Conservation (phyloP, 2,329 filamentous ascomycete genomes). For the Aspergillus alliaceus region DNA sequence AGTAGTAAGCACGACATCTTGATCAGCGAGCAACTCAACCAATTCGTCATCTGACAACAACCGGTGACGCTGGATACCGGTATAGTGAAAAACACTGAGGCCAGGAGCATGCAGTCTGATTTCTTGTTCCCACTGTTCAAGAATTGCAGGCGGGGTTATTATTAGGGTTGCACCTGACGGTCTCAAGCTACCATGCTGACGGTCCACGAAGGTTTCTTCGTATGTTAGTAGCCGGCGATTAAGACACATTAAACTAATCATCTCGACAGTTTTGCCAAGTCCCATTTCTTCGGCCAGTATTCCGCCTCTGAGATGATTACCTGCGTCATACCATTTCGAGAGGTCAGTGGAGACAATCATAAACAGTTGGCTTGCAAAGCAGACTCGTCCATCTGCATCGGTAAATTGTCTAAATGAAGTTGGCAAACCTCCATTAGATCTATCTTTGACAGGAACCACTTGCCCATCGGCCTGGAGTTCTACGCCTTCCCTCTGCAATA, state of each 20-base stretch:
- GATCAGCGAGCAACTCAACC: slow-evolving; percentile 46
- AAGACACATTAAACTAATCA: slow-evolving; percentile 47
- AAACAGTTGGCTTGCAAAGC: slow-evolving; percentile 44
- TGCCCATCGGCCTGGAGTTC: slow-evolving; percentile 33
- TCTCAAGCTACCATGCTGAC: slow-evolving; percentile 26
- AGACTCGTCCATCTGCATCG: slow-evolving; percentile 40
- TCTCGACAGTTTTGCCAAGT: slow-evolving; percentile 51
- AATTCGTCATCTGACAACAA: slow-evolving; percentile 40
- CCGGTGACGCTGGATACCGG: slow-evolving; percentile 49
- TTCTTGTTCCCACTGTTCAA: slow-evolving; percentile 64
- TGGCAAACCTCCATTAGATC: slow-evolving; percentile 25
- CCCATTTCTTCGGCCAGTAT: slow-evolving; percentile 54
- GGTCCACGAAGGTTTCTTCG: slow-evolving; percentile 15
- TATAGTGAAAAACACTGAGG: slow-evolving; percentile 58
- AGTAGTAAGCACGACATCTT: slow-evolving; percentile 62
- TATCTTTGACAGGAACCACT: slow-evolving; percentile 19
- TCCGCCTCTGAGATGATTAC: slow-evolving; percentile 39
- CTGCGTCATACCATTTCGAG: slow-evolving; percentile 32
- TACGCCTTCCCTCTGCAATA: slow-evolving; percentile 46
- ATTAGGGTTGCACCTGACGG: slow-evolving; percentile 60
- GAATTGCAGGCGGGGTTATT: slow-evolving; percentile 61
- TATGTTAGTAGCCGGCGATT: slow-evolving; percentile 30
- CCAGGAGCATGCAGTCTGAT: slow-evolving; percentile 57
- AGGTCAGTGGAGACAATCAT: slow-evolving; percentile 40
- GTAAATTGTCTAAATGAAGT: slow-evolving; percentile 38